Conservation (phyloP, 2,329 filamentous ascomycete species). For the Scytalidium lignicola region DNA sequence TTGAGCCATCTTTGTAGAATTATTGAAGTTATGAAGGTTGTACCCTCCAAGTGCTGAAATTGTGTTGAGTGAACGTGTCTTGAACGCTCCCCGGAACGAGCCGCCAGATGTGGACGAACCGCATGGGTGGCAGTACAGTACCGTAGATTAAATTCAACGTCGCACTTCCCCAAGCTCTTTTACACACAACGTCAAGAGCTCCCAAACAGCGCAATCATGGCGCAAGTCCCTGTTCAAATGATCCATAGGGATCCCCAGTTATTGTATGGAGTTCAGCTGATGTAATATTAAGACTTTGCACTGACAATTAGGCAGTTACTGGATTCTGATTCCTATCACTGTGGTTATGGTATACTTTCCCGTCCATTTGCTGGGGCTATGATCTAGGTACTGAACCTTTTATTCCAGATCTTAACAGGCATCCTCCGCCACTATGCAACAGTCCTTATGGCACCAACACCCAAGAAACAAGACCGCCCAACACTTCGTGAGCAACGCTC, state of each 20-base stretch:
- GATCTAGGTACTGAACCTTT: background rate
- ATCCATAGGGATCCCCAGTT: slow-evolving; percentile 98
- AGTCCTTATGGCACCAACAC: slow-evolving; percentile 78
- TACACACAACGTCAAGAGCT: slow-evolving; percentile 2
- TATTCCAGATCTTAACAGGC: slow-evolving; percentile 73
- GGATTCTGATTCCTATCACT: slow-evolving; percentile 97
- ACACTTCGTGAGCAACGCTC: slow-evolving; percentile 81
- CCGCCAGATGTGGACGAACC: slow-evolving; percentile 10
- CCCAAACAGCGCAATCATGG: slow-evolving; percentile 52
- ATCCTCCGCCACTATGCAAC: slow-evolving; percentile 94
- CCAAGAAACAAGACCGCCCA: slow-evolving; percentile 74
- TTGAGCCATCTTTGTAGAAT: slow-evolving; percentile 20
- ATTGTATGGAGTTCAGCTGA: slow-evolving; percentile 64
- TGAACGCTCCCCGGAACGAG: slow-evolving; percentile 22
- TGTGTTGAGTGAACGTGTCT: slow-evolving; percentile 25
- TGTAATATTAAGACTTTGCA: slow-evolving; percentile 8
- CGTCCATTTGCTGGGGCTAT: background rate
- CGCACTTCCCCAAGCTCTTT: slow-evolving; percentile 8
- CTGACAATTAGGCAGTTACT: slow-evolving; percentile 64
- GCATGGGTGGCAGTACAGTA: background rate
- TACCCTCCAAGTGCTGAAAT: background rate
- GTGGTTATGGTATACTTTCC: slow-evolving; percentile 73
- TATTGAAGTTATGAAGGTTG: background rate
- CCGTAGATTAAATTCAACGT: slow-evolving; percentile 18
- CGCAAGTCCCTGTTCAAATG: slow-evolving; percentile 81